Evolutionary conservation across 139 green algal genomes (phyloP), one percentile per base, ranked within the genome.

Genomic region (Yamagishiella unicocca): DNA sequence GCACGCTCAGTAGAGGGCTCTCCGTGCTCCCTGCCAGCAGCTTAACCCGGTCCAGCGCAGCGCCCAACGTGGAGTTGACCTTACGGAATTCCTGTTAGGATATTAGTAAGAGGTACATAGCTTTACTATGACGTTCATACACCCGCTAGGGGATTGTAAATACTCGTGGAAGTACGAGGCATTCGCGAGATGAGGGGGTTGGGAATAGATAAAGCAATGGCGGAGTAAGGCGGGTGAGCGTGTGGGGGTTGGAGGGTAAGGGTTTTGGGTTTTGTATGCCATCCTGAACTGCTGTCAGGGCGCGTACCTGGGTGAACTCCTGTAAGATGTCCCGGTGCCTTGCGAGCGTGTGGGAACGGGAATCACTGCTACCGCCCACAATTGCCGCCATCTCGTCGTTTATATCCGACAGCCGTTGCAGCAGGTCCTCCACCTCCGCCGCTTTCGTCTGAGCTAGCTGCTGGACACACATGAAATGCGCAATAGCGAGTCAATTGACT

Each of bases 261-360:
- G n/a, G n/a, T n/a, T n/a, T n/a, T n/a, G n/a, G n/a, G n/a, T n/a
- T n/a, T n/a, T n/a, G n/a, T n/a, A n/a, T n/a, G n/a, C n/a, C n/a
- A n/a, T n/a, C n/a, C n/a, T n/a, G n/a, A n/a, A n/a, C n/a, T n/a
- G n/a, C n/a, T n/a, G 50, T 12, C 50, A 58, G 14, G 14, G 12
- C 58, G 33, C 50, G 25, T 24, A 92, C 95, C 92, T 98, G 95
- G 21, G 90, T 94, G 89, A 95, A 97, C 76, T 99, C 97, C 24
- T 96, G 94, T 37, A 99, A 89, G 37, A 99, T 99, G 89, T 99
- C 97, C 24, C 95, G 90, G 92, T 99, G 97, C 58, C 97, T 89
- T 0, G 96, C 95, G 9, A 99, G 89, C n/a, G 93, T 98, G 90
- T 99, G 97, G 10, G 93, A 90, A 2, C 96, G 90, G 3, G 94